Evolutionary conservation across 305 asterid species (phyloP), one percentile per base, ranked within the genome.

Genomic region (Fraxinus latifolia): DNA sequence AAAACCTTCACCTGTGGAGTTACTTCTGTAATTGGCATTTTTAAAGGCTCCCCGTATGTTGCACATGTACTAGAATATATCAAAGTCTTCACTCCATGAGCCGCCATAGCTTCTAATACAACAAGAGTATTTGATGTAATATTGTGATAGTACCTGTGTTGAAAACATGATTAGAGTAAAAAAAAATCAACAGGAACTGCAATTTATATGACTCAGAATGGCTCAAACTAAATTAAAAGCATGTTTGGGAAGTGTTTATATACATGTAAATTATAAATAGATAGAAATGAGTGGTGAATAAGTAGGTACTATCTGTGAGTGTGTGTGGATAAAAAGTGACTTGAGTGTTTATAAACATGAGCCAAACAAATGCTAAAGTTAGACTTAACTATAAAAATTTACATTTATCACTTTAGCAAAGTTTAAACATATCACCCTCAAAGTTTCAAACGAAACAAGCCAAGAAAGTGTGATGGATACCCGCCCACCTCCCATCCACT

Each of bases 1-100:
- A 31, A 77, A 76, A 78, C 47, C 34, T 79, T 85, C 65, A 93
- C 98, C 91, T 95, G 99, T 60, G 90, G 94, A 80, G 98, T 95
- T 85, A 75, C 90, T 89, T 95, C 99, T 1, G 99, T 95, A 81
- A 95, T 95, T 78, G 99, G 99, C 99, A 95, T 95, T 82, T 87
- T 92, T 73, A 91, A 95, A 34, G 99, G 99, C 83, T 95, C 98
- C 60, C 98, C 99, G 27, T 95, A 95, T 7, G 98, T 95, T 21
- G 98, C 98, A 84, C 98, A 95, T 58, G 99, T 95, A 88, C 99
- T 95, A 21, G 99, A 95, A 86, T 95, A 95, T 79, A 95, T 95
- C 86, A 95, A 88, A 70, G 97, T 93, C 36, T 87, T 91, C 74
- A 95, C 97, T 77, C 94, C 90, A 73, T 89, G 92, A 71, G 89